Evolutionary conservation across 164 flowering plant genomes (phyloP), one percentile per base, ranked within the genome.

Genomic region (Sextonia rubra): DNA sequence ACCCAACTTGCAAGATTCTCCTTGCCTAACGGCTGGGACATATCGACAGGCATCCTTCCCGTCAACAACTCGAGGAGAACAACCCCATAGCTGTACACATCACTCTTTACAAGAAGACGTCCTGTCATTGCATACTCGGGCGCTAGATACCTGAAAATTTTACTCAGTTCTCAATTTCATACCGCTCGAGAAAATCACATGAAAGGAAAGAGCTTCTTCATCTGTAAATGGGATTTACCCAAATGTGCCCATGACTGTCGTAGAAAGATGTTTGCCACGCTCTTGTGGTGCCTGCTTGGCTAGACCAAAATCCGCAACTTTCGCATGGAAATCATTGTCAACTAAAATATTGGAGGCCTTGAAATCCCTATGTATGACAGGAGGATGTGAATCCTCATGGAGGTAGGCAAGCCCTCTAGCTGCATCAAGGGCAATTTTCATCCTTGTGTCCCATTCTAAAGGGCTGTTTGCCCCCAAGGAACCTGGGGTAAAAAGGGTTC

Each of bases 41-140:
- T 95, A 68, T 95, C 99, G 18, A 95, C 99, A 69, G 99, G 97
- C 78, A 81, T 95, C 81, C 90, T 88, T 77, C 99, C 98, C 2
- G 97, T 93, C 76, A 93, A 77, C 82, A 95, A 83, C 79, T 95
- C 99, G 47, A 95, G 96, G 70, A 95, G 90, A 67, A 95, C 99
- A 76, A 95, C 99, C 18, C 99, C 98, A 73, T 93, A 95, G 79
- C 98, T 95, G 77, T 95, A 95, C 29, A 95, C 99, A 82, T 95
- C 99, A 75, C 99, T 95, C 81, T 95, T 95, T 61, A 95, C 99
- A 4, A 95, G 85, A 23, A 95, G 84, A 80, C 93, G 98, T 69
- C 99, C 98, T 17, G 99, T 95, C 99, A 95, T 91, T 55, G 98
- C 99, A 87, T 93, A 95, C 71, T 93, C 99, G 11, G 99, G 98